Evolutionary conservation across 768 basidiomycete species (phyloP), one percentile per base, ranked within the genome.

Genomic region (Albatrellus ellisii): DNA sequence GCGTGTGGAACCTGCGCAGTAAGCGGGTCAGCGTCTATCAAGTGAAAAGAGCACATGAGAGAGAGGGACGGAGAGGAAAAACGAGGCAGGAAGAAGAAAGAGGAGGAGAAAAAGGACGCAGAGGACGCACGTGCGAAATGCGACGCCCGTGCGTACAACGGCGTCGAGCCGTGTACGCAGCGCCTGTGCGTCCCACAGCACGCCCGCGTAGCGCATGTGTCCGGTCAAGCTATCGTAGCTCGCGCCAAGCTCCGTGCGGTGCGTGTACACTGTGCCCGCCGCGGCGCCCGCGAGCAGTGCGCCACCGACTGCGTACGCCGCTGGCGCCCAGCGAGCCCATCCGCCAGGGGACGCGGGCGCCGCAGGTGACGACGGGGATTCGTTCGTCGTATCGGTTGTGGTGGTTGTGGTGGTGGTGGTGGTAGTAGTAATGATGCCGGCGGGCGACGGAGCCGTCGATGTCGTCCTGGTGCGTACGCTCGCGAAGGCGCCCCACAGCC

Each of bases 161-260:
- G 63, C 64, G 21, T 79, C 73, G 40, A 94, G 52, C 17, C 91
- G 69, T 44, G 55, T 60, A 28, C 67, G 66, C 60, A 91, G 63
- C 8, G 62, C 65, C 17, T 68, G 66, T 50, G 79, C 75, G 51
- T 92, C 79, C 91, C 90, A 94, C 24, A 95, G 61, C 50, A 69
- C 84, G 32, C 83, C 75, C 7, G 92, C 79, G 58, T 82, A 97
- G 54, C 80, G 83, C 76, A 95, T 74, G 57, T 97, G 91, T 51
- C 92, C 90, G 24, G 70, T 77, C 2, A 78, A 79, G 78, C 79
- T 90, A 9, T 66, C 62, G 51, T 81, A 81, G 2, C 83, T 75
- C 32, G 67, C 67, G 5, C 70, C 69, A 24, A 95, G 61, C 21
- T 88, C 84, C 10, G 85, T 77, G 39, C 82, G 73, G 45, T 78